Base-by-base conservation (phyloP, 2,329 filamentous ascomycete genomes). In the Colletotrichum graminicola region DNA sequence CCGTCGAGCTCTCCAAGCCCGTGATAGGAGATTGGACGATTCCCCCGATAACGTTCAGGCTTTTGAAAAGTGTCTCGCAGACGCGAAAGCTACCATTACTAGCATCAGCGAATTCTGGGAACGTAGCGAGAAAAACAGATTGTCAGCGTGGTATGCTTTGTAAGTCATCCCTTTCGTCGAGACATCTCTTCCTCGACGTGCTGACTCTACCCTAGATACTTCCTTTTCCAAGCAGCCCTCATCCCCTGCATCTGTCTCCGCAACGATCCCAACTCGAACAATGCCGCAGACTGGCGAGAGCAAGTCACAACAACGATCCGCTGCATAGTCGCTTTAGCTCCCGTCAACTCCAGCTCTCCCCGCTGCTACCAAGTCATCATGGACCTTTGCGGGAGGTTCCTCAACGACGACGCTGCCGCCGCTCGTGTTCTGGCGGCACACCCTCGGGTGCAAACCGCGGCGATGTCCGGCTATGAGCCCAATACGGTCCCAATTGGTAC, bases 231-330 rank as follows among this genome's bases (percentile, higher is more conserved):
- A 67, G 84, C 84, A 0, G 82, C 82, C 2, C 76, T 87, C 21
- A 86, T 87, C 12, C 85, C 84, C 1, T 83, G 81, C 56, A 82
- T 86, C 14, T 86, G 83, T 67, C 78, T 86, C 2, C 82, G 84
- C 7, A 85, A 84, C 64, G 77, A 82, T 6, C 82, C 84, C 0
- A 73, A 75, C 8, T 80, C 82, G 1, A 66, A 76, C 2, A 74
- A 79, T 12, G 82, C 82, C 10, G 51, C 75, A 1, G 79, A 79
- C 66, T 86, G 84, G 84, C 78, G 81, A 11, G 73, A 76, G 2
- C 84, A 86, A 68, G 80, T 86, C 49, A 75, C 74, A 3, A 78
- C 75, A 3, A 81, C 82, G 1, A 75, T 85, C 6, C 74, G 77
- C 1, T 79, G 81, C 2, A 79, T 84, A 39, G 76, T 78, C 10